A percentile compares a stretch with the other conserved stretches of the same genome.
Conservation (phyloP, 2,329 filamentous ascomycete species). For the Paecilomyces sp. region DNA sequence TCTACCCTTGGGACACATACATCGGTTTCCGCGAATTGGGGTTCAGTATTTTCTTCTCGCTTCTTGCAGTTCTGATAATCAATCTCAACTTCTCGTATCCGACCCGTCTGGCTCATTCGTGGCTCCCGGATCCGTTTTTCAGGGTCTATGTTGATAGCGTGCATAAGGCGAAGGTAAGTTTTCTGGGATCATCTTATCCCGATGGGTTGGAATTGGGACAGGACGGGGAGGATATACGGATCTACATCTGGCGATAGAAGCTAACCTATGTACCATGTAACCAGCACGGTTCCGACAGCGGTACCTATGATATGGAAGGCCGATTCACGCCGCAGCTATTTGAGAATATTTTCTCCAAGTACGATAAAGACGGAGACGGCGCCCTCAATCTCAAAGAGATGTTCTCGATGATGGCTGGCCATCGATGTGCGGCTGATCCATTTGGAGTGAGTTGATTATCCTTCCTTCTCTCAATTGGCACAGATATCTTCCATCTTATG, state of each 20-base stretch:
- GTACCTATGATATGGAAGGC: conserved; percentile 40
- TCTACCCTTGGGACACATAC: conserved; percentile 35
- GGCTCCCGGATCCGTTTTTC: conserved; percentile 31
- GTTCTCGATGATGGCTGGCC: conserved; percentile 30
- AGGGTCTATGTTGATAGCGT: conserved; percentile 32
- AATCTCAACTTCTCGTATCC: conserved; percentile 41
- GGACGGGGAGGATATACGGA: no score
- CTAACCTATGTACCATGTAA: not conserved
- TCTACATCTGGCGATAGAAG: not conserved
- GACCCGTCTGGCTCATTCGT: conserved; percentile 29
- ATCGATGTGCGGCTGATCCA: conserved; percentile 36
- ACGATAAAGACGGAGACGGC: conserved; percentile 30
- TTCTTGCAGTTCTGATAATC: conserved; percentile 32
- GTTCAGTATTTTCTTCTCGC: conserved; percentile 33
- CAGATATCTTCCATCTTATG: no score
- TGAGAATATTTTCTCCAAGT: conserved; percentile 44
- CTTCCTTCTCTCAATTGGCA: no score
- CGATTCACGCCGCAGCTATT: conserved; percentile 40
- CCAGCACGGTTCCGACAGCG: conserved; percentile 29
- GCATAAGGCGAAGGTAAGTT: conserved; percentile 33
- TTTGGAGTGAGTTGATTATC: conserved; percentile 26
- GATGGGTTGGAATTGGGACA: no score
- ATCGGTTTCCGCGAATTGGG: conserved; percentile 34
- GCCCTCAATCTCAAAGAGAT: conserved; percentile 35
- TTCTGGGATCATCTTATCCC: no score